These are phyloP conservation scores for Ilyonectria robusta DNA, from an alignment of 2,329 filamentous ascomycete species.

Conservation along the genomic window DNA sequence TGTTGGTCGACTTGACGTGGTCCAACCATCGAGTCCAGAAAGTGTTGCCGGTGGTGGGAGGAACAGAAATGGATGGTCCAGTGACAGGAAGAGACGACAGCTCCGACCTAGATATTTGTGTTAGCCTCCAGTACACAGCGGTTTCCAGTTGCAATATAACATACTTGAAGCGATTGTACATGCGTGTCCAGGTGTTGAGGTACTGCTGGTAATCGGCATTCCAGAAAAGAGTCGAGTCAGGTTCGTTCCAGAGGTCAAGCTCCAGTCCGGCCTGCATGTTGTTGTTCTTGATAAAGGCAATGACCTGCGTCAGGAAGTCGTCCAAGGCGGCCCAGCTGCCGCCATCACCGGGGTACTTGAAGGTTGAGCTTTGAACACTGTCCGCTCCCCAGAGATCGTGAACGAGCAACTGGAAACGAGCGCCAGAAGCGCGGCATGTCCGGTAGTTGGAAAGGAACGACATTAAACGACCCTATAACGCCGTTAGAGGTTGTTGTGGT, in stretches of 20 bases:
- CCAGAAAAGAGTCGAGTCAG: constrained; percentile 13
- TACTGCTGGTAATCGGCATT: constrained; percentile 11
- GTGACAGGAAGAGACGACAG: background rate
- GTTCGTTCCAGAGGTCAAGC: constrained; percentile 18
- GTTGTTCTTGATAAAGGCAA: constrained; percentile 13
- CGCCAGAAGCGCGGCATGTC: constrained; percentile 1
- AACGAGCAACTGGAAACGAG: constrained; percentile 9
- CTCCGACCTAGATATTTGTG: background rate
- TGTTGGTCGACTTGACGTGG: constrained; percentile 7
- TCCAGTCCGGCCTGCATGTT: constrained; percentile 4
- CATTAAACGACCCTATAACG: background rate
- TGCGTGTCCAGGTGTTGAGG: constrained; percentile 12
- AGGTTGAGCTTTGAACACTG: background rate
- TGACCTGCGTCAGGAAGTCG: constrained; percentile 9
- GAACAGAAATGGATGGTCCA: constrained; percentile 9
- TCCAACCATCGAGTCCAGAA: constrained; percentile 14
- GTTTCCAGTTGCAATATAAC: background rate
- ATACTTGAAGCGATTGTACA: constrained; percentile 4
- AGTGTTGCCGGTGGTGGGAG: constrained; percentile 5
- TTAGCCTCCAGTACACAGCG: background rate
- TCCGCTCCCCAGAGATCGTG: constrained; percentile 16
- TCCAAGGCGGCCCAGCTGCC: constrained; percentile 7
- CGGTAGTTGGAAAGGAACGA: constrained; percentile 17
- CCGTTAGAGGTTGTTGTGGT: background rate
- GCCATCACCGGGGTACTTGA: constrained; percentile 9